A percentile compares a stretch with the other conserved stretches of the same genome.
Evolutionary conservation across 768 basidiomycete genomes (phyloP).

Genomic region (Pulveroboletus sp.): DNA sequence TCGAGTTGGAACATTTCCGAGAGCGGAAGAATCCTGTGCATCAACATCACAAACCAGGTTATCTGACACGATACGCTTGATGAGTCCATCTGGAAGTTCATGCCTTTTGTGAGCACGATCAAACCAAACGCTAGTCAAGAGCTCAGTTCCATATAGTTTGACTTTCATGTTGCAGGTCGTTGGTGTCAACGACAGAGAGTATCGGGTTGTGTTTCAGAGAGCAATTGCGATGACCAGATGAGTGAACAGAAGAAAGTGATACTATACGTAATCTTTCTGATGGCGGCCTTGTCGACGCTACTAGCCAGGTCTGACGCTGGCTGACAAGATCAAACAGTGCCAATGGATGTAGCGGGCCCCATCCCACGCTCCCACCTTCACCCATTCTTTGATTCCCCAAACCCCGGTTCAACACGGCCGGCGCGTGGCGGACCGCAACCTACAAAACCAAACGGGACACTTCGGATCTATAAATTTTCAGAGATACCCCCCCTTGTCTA

Average conservation of each 20-base stretch:
- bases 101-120: constrained; percentile 66
- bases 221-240: too few relatives aligned
- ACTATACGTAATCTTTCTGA: too few relatives aligned
- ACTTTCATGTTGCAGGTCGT: constrained; percentile 77
- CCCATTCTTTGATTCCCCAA: neutral
- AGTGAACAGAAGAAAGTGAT: too few relatives aligned
- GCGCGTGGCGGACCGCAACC: constrained; percentile 9
- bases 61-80: constrained; percentile 68
- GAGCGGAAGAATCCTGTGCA: constrained; percentile 37
- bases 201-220: too few relatives aligned
- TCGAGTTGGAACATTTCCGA: constrained; percentile 39
- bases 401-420: constrained; percentile 23
- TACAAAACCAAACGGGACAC: constrained; percentile 15
- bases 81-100: constrained; percentile 63
- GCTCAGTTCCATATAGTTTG: constrained; percentile 41
- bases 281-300: too few relatives aligned
- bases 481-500: too few relatives aligned
- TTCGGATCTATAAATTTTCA: constrained; percentile 4
- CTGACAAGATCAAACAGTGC: neutral
- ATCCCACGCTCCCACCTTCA: constrained; percentile 22
- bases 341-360: neutral
- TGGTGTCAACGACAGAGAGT: too few relatives aligned
- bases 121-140: constrained; percentile 64
- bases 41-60: constrained; percentile 77
- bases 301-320: neutral